These are phyloP conservation scores for Anaeromyces robustus DNA, from an alignment of 192 early-diverging fungal genomes.

Conservation along the genomic window DNA sequence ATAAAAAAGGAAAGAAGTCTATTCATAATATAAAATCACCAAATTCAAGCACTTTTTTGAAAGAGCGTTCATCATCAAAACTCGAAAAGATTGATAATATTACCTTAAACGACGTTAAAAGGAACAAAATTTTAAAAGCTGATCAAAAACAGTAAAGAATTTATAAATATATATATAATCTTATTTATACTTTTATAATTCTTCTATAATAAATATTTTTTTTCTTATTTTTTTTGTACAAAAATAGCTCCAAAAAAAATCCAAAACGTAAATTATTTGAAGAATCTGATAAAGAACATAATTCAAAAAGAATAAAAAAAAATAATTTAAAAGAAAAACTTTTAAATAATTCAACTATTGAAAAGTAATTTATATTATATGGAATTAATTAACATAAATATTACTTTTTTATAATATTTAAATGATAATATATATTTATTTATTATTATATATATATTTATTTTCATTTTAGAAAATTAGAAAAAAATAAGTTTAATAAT, in stretches of 20 bases:
- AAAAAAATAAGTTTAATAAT: no score
- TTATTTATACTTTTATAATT: no score
- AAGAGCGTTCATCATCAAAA: not conserved
- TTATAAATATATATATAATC: no score
- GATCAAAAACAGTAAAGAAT: not conserved
- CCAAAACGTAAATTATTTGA: not conserved
- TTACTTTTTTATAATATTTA: no score
- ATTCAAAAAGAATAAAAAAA: not conserved
- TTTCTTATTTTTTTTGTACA: no score
- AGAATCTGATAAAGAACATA: not conserved
- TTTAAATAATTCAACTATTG: not conserved
- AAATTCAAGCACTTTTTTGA: not conserved
- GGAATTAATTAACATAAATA: no score
- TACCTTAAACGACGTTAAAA: not conserved
- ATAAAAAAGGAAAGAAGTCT: not conserved
- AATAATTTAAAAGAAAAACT: not conserved
- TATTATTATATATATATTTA: not conserved
- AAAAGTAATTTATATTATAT: not conserved
- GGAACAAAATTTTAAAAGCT: not conserved
- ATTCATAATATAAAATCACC: not conserved
- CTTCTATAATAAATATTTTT: no score
- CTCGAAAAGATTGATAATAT: not conserved
- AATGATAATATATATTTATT: not conserved
- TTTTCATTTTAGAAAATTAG: no score
- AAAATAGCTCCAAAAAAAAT: not conserved